These are phyloP conservation scores for Lactarius sp. DNA, from an alignment of 768 basidiomycete genomes.

Conservation along the genomic window DNA sequence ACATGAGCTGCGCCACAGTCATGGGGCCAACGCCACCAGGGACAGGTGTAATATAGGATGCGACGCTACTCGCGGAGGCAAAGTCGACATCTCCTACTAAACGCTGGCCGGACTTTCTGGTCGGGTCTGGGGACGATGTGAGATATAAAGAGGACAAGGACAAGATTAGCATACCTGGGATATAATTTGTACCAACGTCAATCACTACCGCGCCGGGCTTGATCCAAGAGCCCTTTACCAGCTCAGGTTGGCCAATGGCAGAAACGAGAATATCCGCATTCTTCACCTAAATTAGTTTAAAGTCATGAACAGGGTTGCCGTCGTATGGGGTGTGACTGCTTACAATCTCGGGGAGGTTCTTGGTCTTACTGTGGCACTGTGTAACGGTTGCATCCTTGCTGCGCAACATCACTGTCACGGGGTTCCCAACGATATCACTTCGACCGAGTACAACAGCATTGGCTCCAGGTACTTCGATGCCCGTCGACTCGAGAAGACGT, in stretches of 20 bases:
- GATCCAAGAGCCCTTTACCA: constrained; percentile 89
- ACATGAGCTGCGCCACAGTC: constrained; percentile 98
- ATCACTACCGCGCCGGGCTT: constrained; percentile 95
- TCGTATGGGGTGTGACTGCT: constrained; percentile 28
- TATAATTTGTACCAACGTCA: constrained; percentile 96
- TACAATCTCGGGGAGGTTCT: constrained; percentile 75
- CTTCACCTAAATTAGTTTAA: constrained; percentile 49
- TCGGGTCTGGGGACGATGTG: constrained; percentile 46
- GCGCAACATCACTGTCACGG: constrained; percentile 86
- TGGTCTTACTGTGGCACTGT: constrained; percentile 92
- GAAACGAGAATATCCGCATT: constrained; percentile 90
- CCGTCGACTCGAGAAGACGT: constrained; percentile 84
- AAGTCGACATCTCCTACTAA: constrained; percentile 96
- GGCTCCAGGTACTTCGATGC: constrained; percentile 67
- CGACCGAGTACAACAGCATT: constrained; percentile 91
- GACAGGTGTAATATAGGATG: constrained; percentile 93
- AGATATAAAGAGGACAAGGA: constrained; percentile 29
- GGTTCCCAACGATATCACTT: constrained; percentile 96
- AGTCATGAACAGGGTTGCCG: background rate
- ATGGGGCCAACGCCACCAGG: constrained; percentile 99
- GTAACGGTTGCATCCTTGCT: constrained; percentile 94
- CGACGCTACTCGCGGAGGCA: constrained; percentile 64
- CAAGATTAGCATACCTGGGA: constrained; percentile 54
- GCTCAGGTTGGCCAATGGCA: constrained; percentile 92
- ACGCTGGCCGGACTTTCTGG: constrained; percentile 92